Evolutionary conservation across 495 filamentous ascomycete species (phyloP).

Genomic region (Talaromyces trachyspermus): DNA sequence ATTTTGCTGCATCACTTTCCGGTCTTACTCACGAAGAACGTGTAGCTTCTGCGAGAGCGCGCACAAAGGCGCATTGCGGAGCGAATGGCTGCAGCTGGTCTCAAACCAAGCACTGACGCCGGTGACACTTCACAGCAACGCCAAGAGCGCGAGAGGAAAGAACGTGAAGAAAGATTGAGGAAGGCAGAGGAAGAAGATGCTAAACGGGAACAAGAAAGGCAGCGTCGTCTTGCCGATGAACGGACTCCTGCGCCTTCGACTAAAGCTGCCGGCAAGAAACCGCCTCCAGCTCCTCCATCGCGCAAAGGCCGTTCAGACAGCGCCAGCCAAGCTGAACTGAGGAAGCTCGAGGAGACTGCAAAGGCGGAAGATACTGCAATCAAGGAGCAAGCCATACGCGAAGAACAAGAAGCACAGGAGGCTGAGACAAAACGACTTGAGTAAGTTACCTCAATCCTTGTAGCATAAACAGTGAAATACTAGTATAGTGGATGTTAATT

Average conservation of each 20-base stretch:
- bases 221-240: constrained; percentile 79
- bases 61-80: constrained; percentile 98
- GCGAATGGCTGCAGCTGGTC: constrained; percentile 83
- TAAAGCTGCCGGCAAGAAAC: constrained; percentile 63
- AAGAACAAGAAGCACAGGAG: constrained; percentile 74
- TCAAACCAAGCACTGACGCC: constrained; percentile 64
- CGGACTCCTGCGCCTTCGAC: constrained; percentile 50
- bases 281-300: constrained; percentile 76
- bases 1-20: constrained; percentile 40
- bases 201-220: constrained; percentile 80
- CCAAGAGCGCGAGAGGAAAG: constrained; percentile 79
- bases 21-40: constrained; percentile 88
- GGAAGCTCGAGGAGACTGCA: constrained; percentile 51
- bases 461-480: not conserved
- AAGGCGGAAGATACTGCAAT: constrained; percentile 50
- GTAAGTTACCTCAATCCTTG: constrained; percentile 51
- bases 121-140: constrained; percentile 77
- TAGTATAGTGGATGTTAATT: constrained; percentile 27
- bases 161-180: constrained; percentile 74
- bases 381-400: constrained; percentile 32
- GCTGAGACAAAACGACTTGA: constrained; percentile 68
- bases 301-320: constrained; percentile 63
- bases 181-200: constrained; percentile 94
- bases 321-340: constrained; percentile 47
- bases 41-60: constrained; percentile 92